phyloP scores from a whole-genome alignment of 306 rosid genomes.

The Malus sylvestris region DNA sequence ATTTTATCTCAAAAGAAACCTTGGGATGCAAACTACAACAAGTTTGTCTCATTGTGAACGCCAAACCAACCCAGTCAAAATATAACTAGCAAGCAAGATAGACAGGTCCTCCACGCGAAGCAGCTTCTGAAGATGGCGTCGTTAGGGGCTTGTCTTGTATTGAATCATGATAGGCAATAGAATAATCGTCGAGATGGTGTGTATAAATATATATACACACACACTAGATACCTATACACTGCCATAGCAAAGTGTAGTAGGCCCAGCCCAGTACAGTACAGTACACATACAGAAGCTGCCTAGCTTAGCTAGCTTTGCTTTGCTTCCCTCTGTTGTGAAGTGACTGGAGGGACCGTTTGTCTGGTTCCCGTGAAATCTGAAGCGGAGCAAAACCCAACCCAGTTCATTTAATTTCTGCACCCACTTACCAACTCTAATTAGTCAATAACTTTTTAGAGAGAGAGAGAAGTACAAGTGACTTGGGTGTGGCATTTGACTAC shows the following conservation, averaged over 20 bases:
- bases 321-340: slow-evolving; percentile 40
- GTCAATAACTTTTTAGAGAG: slow-evolving; percentile 22
- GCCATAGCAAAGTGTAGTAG: slow-evolving; percentile 1
- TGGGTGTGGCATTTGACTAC: slow-evolving; percentile 1
- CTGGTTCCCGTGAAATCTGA: slow-evolving; percentile 48
- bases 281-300: neutral
- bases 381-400: slow-evolving; percentile 17
- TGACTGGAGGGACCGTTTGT: slow-evolving; percentile 63
- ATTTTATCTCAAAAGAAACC: no score
- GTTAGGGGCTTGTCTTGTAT: slow-evolving; percentile 1
- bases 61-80: neutral
- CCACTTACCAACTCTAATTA: slow-evolving; percentile 13
- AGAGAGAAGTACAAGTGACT: neutral
- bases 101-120: neutral
- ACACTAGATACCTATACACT: slow-evolving; percentile 4
- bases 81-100: neutral
- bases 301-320: neutral
- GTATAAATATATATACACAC: neutral
- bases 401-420: slow-evolving; percentile 31
- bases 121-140: slow-evolving; percentile 11
- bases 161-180: neutral
- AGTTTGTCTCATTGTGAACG: no score
- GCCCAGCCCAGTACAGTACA: slow-evolving; percentile 12
- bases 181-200: neutral
- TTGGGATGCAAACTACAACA: no score